Conservation (phyloP, 805 yeast genomes). For the Barnettozyma populi region DNA sequence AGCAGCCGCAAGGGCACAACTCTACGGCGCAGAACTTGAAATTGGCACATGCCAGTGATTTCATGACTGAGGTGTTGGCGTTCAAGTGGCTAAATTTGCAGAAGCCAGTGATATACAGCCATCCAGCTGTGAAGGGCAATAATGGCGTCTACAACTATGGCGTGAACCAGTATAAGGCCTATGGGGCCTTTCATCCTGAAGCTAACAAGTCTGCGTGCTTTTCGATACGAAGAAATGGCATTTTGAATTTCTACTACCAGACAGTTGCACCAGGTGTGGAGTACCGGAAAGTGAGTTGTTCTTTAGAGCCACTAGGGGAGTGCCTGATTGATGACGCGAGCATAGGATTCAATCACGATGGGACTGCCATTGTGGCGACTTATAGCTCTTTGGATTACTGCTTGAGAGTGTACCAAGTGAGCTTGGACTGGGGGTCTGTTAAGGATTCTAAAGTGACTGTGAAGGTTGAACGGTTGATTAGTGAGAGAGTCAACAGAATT, state of each 20-base stretch:
- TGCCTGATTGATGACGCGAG: conserved; percentile 33
- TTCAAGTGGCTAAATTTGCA: conserved; percentile 74
- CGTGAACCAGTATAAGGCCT: conserved; percentile 59
- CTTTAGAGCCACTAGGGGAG: conserved; percentile 27
- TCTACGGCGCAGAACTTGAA: background rate
- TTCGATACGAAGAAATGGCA: conserved; percentile 59
- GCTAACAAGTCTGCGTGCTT: conserved; percentile 58
- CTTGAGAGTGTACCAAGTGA: conserved; percentile 38
- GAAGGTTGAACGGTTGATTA: conserved; percentile 27
- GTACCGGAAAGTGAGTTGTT: conserved; percentile 36
- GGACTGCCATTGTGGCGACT: conserved; percentile 38
- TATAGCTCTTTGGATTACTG: conserved; percentile 32
- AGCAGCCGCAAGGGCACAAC: background rate
- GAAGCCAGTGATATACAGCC: conserved; percentile 54
- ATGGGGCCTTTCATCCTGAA: conserved; percentile 1
- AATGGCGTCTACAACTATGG: conserved; percentile 43
- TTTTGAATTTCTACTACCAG: conserved; percentile 55
- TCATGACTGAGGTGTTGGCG: conserved; percentile 28
- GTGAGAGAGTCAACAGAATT: conserved; percentile 23
- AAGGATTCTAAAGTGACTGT: conserved; percentile 31
- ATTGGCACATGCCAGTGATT: conserved; percentile 22
- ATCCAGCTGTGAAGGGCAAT: conserved; percentile 45
- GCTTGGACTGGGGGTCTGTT: conserved; percentile 51
- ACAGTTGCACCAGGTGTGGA: conserved; percentile 53
- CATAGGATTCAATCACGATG: conserved; percentile 49